Base-by-base conservation (phyloP, 2,329 filamentous ascomycete genomes). In the Madurella mycetomatis region DNA sequence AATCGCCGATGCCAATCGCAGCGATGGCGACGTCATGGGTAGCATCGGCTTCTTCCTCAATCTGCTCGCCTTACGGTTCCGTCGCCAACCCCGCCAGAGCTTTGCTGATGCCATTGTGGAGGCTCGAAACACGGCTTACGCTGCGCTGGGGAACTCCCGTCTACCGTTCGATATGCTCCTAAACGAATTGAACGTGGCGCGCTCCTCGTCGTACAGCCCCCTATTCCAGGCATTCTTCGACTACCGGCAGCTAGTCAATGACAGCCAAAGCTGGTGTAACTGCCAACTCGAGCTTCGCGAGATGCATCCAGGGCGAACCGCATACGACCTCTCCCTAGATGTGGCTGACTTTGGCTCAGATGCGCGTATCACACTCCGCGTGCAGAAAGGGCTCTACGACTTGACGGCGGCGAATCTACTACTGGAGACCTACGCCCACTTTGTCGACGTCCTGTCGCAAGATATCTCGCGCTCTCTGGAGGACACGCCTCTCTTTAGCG, bases 121-220 rank as follows among this genome's bases (percentile, higher is more conserved):
- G 7, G 25, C 25, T 7, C 25, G 25, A 4, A 25, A 25, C 7
- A 25, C 25, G 25, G 25, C 25, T 7, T 25, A 25, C 25, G 25
- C 25, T 7, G 25, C 25, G 25, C 25, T 25, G 7, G 25, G 25
- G 25, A 65, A 79, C 59, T 77, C 78, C 0, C 41, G 57, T 0
- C 49, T 81, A 2, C 80, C 79, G 0, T 78, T 81, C 49, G 73
- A 81, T 42, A 64, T 75, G 0, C 57, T 83, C 0, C 65, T 83
- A 0, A 61, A 73, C 0, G 65, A 76, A 25, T 64, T 82, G 1
- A 63, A 68, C 2, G 67, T 76, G 0, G 58, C 68, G 0, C 65
- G 77, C 1, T 73, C 75, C 0, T 52, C 70, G 0, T 55, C 65
- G 0, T 59, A 73, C 47, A 72, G 58, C 32, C 79, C 80, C 0